These are phyloP conservation scores for Beauveria sp. DNA, from an alignment of 2,329 filamentous ascomycete species.

Conservation along the genomic window DNA sequence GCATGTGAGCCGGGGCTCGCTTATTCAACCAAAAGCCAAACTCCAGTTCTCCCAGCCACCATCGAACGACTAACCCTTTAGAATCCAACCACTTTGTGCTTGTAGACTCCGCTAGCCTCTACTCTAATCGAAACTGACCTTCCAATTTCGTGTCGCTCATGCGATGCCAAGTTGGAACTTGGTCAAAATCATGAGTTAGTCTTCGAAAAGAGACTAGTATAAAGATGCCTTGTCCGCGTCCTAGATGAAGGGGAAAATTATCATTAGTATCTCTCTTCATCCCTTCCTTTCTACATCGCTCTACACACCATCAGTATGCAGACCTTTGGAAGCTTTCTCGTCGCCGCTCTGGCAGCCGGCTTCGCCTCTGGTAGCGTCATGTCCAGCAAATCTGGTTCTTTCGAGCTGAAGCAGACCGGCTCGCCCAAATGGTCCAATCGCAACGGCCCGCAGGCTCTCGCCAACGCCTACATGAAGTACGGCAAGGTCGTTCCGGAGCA, in stretches of 20 bases:
- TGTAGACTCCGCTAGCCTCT: not conserved
- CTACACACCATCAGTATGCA: slow-evolving; percentile 6
- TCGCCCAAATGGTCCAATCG: slow-evolving; percentile 15
- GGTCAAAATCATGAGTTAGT: not conserved
- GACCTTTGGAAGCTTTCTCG: slow-evolving; percentile 10
- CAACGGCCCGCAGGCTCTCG: slow-evolving; percentile 25
- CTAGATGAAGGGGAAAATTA: not conserved
- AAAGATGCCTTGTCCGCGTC: not conserved
- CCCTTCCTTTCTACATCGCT: not conserved
- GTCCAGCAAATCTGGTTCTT: not conserved
- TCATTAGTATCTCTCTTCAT: not conserved
- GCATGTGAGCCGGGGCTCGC: slow-evolving; percentile 1
- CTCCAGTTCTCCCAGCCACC: not conserved
- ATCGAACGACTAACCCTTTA: not conserved
- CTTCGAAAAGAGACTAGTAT: not conserved
- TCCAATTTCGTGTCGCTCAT: slow-evolving; percentile 3
- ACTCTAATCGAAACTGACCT: not conserved
- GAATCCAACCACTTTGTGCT: not conserved
- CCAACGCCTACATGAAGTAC: slow-evolving; percentile 29
- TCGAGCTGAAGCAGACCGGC: slow-evolving; percentile 4
- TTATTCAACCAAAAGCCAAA: not conserved
- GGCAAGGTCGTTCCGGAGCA: slow-evolving; percentile 36
- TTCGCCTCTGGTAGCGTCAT: slow-evolving; percentile 13
- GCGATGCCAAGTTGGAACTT: not conserved
- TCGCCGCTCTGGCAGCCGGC: slow-evolving; percentile 8